Percentiles rank a stretch among this genome's conserved stretches.
These are phyloP conservation scores for Trametes cingulata DNA, from an alignment of 768 basidiomycete genomes.

Conservation along the genomic window DNA sequence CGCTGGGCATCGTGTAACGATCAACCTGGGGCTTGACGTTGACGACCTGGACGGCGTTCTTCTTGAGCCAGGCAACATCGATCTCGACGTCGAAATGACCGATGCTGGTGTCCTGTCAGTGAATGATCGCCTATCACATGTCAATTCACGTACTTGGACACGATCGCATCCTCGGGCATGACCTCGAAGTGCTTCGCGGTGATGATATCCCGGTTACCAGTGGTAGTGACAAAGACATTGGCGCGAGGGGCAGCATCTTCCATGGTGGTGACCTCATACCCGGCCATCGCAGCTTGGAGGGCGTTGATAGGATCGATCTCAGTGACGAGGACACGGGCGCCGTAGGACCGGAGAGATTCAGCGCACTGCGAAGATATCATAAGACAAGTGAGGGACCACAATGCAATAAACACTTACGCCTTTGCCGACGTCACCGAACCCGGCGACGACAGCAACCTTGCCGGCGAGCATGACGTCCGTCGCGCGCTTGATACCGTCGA, in stretches of 20 bases:
- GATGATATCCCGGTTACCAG: conserved; percentile 99
- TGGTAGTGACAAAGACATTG: conserved; percentile 97
- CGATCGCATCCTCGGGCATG: conserved; percentile 99
- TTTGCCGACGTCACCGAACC: conserved; percentile 99
- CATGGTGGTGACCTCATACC: conserved; percentile 98
- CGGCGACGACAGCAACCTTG: conserved; percentile 98
- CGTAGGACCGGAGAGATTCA: conserved; percentile 95
- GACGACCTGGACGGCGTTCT: conserved; percentile 75
- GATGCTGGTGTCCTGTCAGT: conserved; percentile 49
- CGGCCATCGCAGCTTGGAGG: conserved; percentile 99
- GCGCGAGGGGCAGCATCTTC: conserved; percentile 88
- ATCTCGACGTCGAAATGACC: conserved; percentile 90
- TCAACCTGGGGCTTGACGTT: conserved; percentile 99
- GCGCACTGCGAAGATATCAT: conserved; percentile 69
- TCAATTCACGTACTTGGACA: conserved; percentile 75
- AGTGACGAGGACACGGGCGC: conserved; percentile 92
- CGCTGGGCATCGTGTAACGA: conserved; percentile 89
- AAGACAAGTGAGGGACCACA: not conserved
- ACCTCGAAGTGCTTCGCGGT: conserved; percentile 84
- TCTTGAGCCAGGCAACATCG: conserved; percentile 98
- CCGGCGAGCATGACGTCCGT: conserved; percentile 99
- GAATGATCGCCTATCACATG: not conserved
- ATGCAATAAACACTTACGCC: conserved; percentile 63
- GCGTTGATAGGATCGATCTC: conserved; percentile 99
- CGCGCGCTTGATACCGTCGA: conserved; percentile 99